Evolutionary conservation across 306 rosid genomes (phyloP), one percentile per base, ranked within the genome.

Genomic region (Inga leiocalycina): DNA sequence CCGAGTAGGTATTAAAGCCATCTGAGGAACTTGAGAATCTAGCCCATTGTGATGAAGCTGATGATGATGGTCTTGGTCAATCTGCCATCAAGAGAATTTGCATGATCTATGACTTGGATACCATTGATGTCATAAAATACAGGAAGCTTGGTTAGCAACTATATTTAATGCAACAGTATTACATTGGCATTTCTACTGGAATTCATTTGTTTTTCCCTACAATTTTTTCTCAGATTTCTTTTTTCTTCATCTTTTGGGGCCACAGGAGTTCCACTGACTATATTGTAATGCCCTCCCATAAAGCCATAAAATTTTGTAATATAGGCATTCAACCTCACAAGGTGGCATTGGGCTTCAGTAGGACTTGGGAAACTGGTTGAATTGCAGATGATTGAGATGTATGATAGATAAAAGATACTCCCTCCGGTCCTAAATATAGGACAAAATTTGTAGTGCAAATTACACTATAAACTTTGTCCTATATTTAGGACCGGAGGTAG

Each of bases 21-120:
- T 93, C 94, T 0, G 68, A 84, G 88, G 89, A 87, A 71, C 94
- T 96, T 6, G 97, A 96, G 74, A 65, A 82, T 62, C 89, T 96
- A 14, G 44, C 44, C 80, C 72, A 83, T 61, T 79, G 46, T 32
- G 73, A 13, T 4, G 85, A 84, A 61, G 76, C 43, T 39, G 43
- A 75, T 51, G 78, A 76, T 57, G 85, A 76, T 0, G 92, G 91
- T 77, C 93, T 92, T 16, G 84, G 91, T 52, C 77, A 81, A 84
- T 51, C 64, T 32, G 89, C 85, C 69, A 89, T 95, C 43, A 48
- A 32, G 62, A 83, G 87, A 17, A 91, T 93, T 10, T 96, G 98
- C 93, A 86, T 87, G 89, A 79, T 84, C 74, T 96, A 88, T 84
- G 85, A 92, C 76, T 90, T 93, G 85, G 88, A 89, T 84, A 73